Conservation (phyloP, 495 filamentous ascomycete genomes). For the Monascus purpureus region DNA sequence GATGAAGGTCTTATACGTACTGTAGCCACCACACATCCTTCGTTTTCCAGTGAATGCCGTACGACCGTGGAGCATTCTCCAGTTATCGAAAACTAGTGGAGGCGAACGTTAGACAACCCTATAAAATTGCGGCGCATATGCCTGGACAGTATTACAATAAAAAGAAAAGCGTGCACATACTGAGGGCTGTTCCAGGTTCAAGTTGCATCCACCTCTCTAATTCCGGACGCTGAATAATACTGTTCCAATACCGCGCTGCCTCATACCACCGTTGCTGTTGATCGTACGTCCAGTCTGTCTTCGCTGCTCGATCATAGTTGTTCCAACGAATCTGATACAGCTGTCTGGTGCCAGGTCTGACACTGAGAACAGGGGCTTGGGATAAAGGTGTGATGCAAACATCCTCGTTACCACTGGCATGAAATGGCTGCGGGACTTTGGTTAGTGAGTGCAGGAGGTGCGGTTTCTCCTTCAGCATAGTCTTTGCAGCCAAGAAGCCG, state of each 20-base stretch:
- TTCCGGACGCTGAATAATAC: constrained; percentile 38
- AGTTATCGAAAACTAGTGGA: constrained; percentile 79
- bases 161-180: constrained; percentile 29
- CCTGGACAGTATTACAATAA: background rate
- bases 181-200: constrained; percentile 59
- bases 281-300: constrained; percentile 21
- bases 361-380: constrained; percentile 48
- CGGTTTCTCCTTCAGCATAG: constrained; percentile 33
- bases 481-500: constrained; percentile 56
- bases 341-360: constrained; percentile 16
- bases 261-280: constrained; percentile 53
- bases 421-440: constrained; percentile 43
- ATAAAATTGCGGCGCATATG: background rate
- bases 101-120: background rate
- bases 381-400: constrained; percentile 57
- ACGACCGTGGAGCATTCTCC: constrained; percentile 81
- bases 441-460: constrained; percentile 38
- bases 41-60: constrained; percentile 67
- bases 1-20: constrained; percentile 22
- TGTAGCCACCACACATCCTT: constrained; percentile 80
- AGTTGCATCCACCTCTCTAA: constrained; percentile 64
- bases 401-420: constrained; percentile 75
- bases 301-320: constrained; percentile 63
- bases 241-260: constrained; percentile 53
- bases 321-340: constrained; percentile 78